Evolutionary conservation across 2,329 filamentous ascomycete species (phyloP), one percentile per base, ranked within the genome.

Genomic region (Emergomyces orientalis): DNA sequence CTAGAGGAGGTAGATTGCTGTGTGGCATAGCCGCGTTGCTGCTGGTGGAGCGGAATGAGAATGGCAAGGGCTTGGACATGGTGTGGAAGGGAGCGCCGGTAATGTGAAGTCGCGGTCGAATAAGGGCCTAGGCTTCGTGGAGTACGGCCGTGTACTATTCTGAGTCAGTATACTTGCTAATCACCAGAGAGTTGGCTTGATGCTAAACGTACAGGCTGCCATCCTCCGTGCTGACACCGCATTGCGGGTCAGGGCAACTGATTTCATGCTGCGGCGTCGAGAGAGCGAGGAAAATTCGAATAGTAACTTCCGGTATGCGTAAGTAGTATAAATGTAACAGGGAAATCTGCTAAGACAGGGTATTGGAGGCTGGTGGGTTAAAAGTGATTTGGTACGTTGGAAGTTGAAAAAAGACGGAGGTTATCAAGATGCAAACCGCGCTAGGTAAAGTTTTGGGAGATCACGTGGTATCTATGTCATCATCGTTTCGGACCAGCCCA

Each of bases 1-100:
- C 71, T 71, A 25, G 80, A 77, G 47, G 80, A 77, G 22, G 80
- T 81, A 17, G 81, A 80, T 14, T 82, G 81, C 66, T 87, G 83
- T 56, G 85, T 88, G 34, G 83, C 78, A 66, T 84, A 79, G 65
- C 74, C 73, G 63, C 82, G 76, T 57, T 27, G 47, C 27, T 49
- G 45, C 9, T 70, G 69, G 32, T 78, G 76, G 25, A 56, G 32
- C 3, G 83, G 82, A 25, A 86, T 73, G 62, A 86, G 72, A 60
- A 86, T 81, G 51, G 84, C 83, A 59, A 86, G 77, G 11, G 84
- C 83, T 39, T 81, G 80, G 27, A 85, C 66, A 57, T 81, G 78
- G 58, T 79, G 76, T 63, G 81, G 81, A 54, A 84, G 72, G 37
- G 69, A 69, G 62, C 71, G 69, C 54, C 71, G 70, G 65, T 73